phyloP scores from a whole-genome alignment of 2,329 filamentous ascomycete species.

The Fusarium protoensiforme region DNA sequence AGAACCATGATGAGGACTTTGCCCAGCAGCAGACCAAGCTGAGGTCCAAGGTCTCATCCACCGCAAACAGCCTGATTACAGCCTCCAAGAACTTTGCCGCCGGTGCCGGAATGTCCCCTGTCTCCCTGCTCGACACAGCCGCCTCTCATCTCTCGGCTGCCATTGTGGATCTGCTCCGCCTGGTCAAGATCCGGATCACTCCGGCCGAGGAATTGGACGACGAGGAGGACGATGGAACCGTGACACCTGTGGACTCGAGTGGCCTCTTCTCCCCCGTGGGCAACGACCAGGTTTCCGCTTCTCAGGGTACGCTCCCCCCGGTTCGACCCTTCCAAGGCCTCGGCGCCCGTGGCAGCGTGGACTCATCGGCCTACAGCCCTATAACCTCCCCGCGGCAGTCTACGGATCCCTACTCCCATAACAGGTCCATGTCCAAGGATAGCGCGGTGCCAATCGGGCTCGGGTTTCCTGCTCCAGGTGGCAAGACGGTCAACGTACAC shows the following conservation, averaged over 20 bases:
- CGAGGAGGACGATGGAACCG: conserved; percentile 76
- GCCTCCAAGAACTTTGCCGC: conserved; percentile 91
- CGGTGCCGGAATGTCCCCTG: conserved; percentile 85
- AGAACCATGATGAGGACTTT: conserved; percentile 63
- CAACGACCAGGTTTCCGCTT: conserved; percentile 48
- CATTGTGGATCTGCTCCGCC: conserved; percentile 84
- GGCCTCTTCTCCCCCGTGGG: conserved; percentile 74
- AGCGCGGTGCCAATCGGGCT: conserved; percentile 53
- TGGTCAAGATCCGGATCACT: conserved; percentile 84
- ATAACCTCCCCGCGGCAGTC: conserved; percentile 75
- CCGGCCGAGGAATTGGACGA: conserved; percentile 83
- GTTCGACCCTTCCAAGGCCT: conserved; percentile 69
- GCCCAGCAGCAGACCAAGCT: conserved; percentile 74
- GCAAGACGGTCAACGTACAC: conserved; percentile 53
- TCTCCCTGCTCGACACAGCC: conserved; percentile 93
- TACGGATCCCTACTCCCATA: conserved; percentile 53
- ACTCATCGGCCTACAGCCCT: conserved; percentile 81
- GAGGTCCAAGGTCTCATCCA: conserved; percentile 86
- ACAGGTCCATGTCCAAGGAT: conserved; percentile 40
- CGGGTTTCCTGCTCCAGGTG: conserved; percentile 49
- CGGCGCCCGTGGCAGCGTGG: conserved; percentile 67
- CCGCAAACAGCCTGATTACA: conserved; percentile 95
- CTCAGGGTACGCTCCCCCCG: conserved; percentile 57
- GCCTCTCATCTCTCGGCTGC: conserved; percentile 89
- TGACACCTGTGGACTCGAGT: conserved; percentile 73